phyloP scores from a whole-genome alignment of 148 eudicot species.

The Silene uniflora region DNA sequence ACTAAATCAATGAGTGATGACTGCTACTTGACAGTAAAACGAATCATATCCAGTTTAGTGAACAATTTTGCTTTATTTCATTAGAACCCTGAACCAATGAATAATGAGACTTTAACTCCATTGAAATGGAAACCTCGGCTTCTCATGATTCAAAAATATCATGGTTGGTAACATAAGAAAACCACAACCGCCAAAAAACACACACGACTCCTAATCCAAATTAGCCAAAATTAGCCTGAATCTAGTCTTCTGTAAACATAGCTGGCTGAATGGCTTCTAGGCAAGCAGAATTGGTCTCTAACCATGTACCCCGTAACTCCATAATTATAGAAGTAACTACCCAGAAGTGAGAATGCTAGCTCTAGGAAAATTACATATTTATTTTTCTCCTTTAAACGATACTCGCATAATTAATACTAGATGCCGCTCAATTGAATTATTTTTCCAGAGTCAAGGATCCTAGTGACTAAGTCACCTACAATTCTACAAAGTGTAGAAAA shows the following conservation, averaged over 20 bases:
- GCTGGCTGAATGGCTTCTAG: no score
- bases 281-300: no score
- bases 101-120: neutral
- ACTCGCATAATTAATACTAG: neutral
- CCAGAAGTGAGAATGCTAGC: neutral
- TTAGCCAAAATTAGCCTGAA: neutral
- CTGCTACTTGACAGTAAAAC: no score
- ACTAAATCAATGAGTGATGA: no score
- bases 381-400: neutral
- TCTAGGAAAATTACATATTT: neutral
- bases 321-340: neutral
- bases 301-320: neutral
- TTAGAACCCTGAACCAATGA: no score
- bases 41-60: no score
- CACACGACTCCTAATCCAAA: slow-evolving; percentile 5
- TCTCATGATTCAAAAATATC: neutral
- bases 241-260: no score
- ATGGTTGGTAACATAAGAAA: neutral
- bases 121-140: neutral
- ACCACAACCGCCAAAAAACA: neutral
- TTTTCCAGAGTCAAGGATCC: neutral
- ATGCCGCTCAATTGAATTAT: neutral
- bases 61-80: no score
- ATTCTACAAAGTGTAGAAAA: neutral
- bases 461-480: neutral